A percentile compares a stretch with the other conserved stretches of the same genome.
Evolutionary conservation across 176 grass and related monocot genomes (phyloP).

Genomic region (Saccharum officinarum): DNA sequence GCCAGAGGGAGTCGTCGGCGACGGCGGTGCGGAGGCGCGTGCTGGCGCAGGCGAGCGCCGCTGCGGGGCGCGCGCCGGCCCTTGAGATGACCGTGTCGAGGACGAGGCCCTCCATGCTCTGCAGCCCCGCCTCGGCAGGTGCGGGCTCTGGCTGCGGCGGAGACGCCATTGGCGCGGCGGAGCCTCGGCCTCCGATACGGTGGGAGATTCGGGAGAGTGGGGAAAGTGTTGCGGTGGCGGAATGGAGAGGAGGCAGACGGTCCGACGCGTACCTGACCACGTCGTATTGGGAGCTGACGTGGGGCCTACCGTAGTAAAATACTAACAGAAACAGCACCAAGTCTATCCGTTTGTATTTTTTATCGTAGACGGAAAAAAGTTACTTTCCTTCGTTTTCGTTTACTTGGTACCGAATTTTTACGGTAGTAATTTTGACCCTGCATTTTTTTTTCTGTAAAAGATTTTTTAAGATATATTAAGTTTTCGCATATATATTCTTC

Average conservation of each 20-base stretch:
- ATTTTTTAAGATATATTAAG: too few relatives aligned
- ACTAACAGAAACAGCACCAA: background rate
- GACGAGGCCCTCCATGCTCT: conserved; percentile 48
- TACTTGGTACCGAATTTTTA: too few relatives aligned
- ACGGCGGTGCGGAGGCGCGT: conserved; percentile 50
- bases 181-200: background rate
- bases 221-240: background rate
- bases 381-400: too few relatives aligned
- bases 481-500: too few relatives aligned
- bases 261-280: background rate
- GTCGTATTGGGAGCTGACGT: background rate
- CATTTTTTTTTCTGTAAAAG: too few relatives aligned
- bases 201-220: background rate
- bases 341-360: background rate
- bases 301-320: background rate
- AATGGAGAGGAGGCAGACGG: background rate
- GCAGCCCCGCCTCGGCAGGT: conserved; percentile 25
- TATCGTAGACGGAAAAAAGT: too few relatives aligned
- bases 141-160: background rate
- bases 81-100: conserved; percentile 74
- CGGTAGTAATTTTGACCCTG: too few relatives aligned
- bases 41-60: conserved; percentile 64
- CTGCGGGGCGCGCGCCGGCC: conserved; percentile 49
- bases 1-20: conserved; percentile 68
- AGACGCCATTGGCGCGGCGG: conserved; percentile 23